Evolutionary conservation across 352 stramenopile genomes (phyloP), one percentile per base, ranked within the genome.

Genomic region (Pythium aquatile): DNA sequence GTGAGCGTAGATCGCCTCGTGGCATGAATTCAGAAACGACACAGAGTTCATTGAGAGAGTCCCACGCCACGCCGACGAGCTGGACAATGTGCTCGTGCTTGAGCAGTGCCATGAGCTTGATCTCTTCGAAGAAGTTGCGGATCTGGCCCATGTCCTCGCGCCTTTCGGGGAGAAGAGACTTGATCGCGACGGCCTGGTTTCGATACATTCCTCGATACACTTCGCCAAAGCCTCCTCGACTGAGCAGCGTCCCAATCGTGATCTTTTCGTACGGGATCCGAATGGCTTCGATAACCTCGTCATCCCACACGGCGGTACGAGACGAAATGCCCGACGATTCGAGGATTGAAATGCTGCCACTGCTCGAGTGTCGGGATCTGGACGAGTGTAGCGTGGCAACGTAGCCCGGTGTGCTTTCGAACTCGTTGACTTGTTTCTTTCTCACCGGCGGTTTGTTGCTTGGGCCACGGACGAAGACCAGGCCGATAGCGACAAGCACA

Each of bases 31-130:
- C 69, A 0, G 67, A 60, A 0, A 79, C 60, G 1, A 66, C 57
- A 39, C 66, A 71, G 4, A 76, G 57, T 14, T 70, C 61, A 9
- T 60, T 63, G 13, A 72, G 57, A 17, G 69, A 66, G 32, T 75
- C 74, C 80, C 83, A 92, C 11, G 79, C 81, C n/a, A 90, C 81
- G 3, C 81, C 83, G 29, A 90, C 66, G 39, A 92, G 88, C n/a
- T 57, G 64, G 5, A 92, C 79, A 40, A 92, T 85, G 47, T 77
- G 80, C 39, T 72, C 69, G 62, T 92, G 83, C 16, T 86, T 72
- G n/a, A 92, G 61, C 35, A 65, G 69, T 0, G 79, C 73, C 70
- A 90, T 80, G 39, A 88, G 61, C 60, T 87, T 83, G 20, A 81
- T 77, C 56, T 92, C 83, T 1, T 55, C 63, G 4, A 85, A 74